phyloP scores from a whole-genome alignment of 306 rosid species.

The Rosa chinensis region DNA sequence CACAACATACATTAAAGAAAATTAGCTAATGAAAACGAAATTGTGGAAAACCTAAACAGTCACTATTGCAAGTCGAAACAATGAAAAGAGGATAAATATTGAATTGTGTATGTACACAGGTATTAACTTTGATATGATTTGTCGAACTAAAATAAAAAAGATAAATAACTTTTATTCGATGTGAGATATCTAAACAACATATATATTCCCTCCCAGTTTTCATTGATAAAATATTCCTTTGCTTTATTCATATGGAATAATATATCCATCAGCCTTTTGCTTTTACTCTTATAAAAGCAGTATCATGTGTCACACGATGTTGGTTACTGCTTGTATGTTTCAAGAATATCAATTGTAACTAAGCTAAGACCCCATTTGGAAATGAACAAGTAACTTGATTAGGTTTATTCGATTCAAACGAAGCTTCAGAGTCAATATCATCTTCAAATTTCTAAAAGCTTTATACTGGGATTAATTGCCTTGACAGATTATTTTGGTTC shows the following conservation, averaged over 20 bases:
- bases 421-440: not conserved
- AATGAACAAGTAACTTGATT: not conserved
- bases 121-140: not conserved
- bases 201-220: not conserved
- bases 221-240: not conserved
- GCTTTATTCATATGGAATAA: not conserved
- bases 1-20: too few relatives aligned
- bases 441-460: not conserved
- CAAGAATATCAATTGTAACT: not conserved
- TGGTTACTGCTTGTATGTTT: not conserved
- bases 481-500: not conserved
- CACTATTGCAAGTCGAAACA: too few relatives aligned
- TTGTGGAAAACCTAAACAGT: too few relatives aligned
- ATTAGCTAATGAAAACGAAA: too few relatives aligned
- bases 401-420: not conserved
- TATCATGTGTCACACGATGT: constrained; percentile 5
- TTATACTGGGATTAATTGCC: not conserved
- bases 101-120: too few relatives aligned
- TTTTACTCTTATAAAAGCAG: not conserved
- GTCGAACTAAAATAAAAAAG: not conserved
- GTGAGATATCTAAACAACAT: not conserved
- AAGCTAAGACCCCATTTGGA: not conserved
- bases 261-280: not conserved
- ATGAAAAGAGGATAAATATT: too few relatives aligned
- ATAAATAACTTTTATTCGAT: not conserved